Conservation (phyloP, 2,329 filamentous ascomycete genomes). For the Pleomassaria siparia region DNA sequence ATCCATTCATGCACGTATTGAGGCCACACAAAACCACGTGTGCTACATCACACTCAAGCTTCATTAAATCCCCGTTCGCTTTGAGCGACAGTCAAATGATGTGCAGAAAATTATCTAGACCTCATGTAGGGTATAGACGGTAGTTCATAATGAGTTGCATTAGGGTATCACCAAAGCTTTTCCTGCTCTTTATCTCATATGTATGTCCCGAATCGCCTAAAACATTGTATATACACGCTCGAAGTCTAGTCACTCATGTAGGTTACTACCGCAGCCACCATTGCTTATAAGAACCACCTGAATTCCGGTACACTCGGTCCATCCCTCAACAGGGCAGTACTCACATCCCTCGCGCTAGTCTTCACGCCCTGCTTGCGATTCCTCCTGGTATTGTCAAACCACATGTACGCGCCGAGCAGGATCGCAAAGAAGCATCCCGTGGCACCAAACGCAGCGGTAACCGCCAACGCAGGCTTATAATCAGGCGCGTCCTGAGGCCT, state of each 20-base stretch:
- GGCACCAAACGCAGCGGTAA: constrained; percentile 65
- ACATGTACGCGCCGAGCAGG: constrained; percentile 64
- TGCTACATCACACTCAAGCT: too few species aligned
- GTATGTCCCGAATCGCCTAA: not conserved
- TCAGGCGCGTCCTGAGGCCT: constrained; percentile 63
- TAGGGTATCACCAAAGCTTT: not conserved
- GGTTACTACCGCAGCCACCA: not conserved
- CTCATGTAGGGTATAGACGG: not conserved
- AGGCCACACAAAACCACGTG: not conserved
- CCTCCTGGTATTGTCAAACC: constrained; percentile 63
- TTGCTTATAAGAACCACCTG: constrained; percentile 44
- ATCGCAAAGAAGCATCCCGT: constrained; percentile 58
- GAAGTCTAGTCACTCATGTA: not conserved
- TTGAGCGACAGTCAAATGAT: too few species aligned
- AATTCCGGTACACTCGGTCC: constrained; percentile 48
- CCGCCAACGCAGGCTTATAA: constrained; percentile 67
- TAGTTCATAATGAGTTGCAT: not conserved
- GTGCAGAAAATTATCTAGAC: not conserved
- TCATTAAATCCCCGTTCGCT: too few species aligned
- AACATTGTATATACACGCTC: not conserved
- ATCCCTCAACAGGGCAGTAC: constrained; percentile 49
- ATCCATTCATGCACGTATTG: too few species aligned
- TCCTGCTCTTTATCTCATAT: not conserved
- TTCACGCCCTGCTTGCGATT: constrained; percentile 59
- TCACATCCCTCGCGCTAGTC: constrained; percentile 54